Evolutionary conservation across 805 yeast species (phyloP), one percentile per base, ranked within the genome.

Genomic region (Ogataea polymorpha): DNA sequence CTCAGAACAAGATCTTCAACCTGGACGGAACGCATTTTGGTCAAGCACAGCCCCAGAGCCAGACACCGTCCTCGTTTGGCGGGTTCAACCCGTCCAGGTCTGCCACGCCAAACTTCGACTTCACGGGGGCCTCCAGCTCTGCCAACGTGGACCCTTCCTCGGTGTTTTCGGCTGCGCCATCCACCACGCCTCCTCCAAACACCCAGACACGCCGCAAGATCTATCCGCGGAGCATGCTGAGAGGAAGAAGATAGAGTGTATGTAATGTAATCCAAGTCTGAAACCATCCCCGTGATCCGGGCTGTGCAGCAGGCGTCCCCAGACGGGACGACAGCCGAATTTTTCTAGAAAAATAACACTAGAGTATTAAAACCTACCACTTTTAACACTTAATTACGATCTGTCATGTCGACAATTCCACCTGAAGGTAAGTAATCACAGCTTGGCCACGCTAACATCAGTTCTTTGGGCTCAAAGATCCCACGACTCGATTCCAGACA

Each of bases 391-490:
- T 20, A 30, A 28, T 13, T 15, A n/a, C 9, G 21, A 37, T 23
- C 21, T 20, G 40, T 15, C 15, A 55, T 48, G 54, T 41, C 58
- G 26, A 35, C 59, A 45, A 51, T 59, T 53, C 47, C 61, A 28
- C 65, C 65, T 26, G 64, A 61, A 56, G 62, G 65, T 61, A 54
- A 39, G 65, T 56, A 11, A 13, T 3, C 9, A 13, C 15, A 23
- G 13, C 11, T 21, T 14, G 10, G 5, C 4, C 11, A 3, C 2
- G n/a, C 37, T 39, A 32, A 38, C 41, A 20, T 14, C 66, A 70
- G 91, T 87, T 29, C 71, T 80, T 61, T 91, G 99, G 99, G 98
- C 99, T 10, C 99, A 91, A 72, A 86, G 99, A 67, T 88, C 96
- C 41, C 80, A 73, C 58, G 82, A 72, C n/a, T 64, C 72, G 4